Base-by-base conservation (phyloP, 2,329 filamentous ascomycete genomes). In the Colletotrichum sp. region DNA sequence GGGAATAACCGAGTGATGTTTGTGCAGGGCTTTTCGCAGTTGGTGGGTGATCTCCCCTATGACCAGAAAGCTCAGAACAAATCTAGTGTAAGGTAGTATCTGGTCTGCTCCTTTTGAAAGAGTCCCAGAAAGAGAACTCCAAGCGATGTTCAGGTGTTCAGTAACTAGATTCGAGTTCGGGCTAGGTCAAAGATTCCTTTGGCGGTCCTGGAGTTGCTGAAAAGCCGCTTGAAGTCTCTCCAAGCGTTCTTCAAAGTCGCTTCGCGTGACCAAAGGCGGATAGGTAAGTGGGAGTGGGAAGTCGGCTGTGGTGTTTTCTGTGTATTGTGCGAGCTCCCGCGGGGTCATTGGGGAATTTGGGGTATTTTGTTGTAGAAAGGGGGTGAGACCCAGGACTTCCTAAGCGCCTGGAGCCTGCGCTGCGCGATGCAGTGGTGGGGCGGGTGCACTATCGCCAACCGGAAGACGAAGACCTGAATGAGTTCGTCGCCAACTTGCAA, bases 391-490 rank as follows among this genome's bases (percentile, higher is more conserved):
- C n/a, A 44, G 52, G 39, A 62, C 34, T 32, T 69, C 55, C 74
- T 80, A 82, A 36, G 83, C 82, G 16, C 81, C 81, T n/a, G 83
- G 81, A 52, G 76, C 72, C 67, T 83, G 81, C 30, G 83, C 80
- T 18, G 82, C 81, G 36, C 81, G 80, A 49, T 81, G 82, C 52
- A 82, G 69, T 16, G 80, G 67, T 39, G 70, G 70, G 15, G 70
- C 75, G 32, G 76, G 39, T 13, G 49, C 28, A 32, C 49, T 69
- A 44, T 87, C 86, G 70, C 81, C 83, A 8, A 82, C 80, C 1
- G 87, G 86, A 15, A 88, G 83, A n/a, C 86, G 86, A 30, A 89
- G 81, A 75, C 83, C 81, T 9, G 84, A 85, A 77, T 80, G 80
- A 10, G 77, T 79, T 7, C 80, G 81, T 44, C 80, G 78, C 75